Evolutionary conservation across 2,329 filamentous ascomycete genomes (phyloP).

Genomic region (Mycosphaerella arachidis): DNA sequence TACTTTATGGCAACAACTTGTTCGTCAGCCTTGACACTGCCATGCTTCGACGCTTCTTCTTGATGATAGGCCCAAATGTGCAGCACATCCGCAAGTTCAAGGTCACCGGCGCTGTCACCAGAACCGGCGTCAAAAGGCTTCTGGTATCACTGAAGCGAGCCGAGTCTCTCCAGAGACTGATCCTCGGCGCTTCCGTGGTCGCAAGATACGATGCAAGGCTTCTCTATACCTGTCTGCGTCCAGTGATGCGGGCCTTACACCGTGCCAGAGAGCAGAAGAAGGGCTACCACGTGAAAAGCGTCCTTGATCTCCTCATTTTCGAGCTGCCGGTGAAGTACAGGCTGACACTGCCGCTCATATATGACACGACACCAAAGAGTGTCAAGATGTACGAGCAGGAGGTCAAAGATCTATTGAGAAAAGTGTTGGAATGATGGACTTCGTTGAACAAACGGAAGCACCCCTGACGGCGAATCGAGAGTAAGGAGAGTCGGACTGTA

Average conservation of each 20-base stretch:
- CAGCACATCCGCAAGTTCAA: background rate
- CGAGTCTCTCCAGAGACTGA: background rate
- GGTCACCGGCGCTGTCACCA: background rate
- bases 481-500: too few relatives aligned
- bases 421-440: too few relatives aligned
- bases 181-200: background rate
- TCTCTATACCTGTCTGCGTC: too few relatives aligned
- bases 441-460: too few relatives aligned
- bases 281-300: background rate
- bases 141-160: background rate
- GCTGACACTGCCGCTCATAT: too few relatives aligned
- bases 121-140: background rate
- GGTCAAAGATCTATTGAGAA: too few relatives aligned
- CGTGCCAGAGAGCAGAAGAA: background rate
- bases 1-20: slow-evolving; percentile 45
- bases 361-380: background rate
- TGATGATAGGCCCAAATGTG: background rate
- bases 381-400: background rate
- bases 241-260: background rate
- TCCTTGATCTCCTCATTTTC: background rate
- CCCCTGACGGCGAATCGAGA: too few relatives aligned
- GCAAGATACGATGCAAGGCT: background rate
- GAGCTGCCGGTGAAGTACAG: background rate
- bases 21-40: background rate
- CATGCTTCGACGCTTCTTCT: background rate